Base-by-base conservation (phyloP, 2,329 filamentous ascomycete species). In the Trichoderma sp. region DNA sequence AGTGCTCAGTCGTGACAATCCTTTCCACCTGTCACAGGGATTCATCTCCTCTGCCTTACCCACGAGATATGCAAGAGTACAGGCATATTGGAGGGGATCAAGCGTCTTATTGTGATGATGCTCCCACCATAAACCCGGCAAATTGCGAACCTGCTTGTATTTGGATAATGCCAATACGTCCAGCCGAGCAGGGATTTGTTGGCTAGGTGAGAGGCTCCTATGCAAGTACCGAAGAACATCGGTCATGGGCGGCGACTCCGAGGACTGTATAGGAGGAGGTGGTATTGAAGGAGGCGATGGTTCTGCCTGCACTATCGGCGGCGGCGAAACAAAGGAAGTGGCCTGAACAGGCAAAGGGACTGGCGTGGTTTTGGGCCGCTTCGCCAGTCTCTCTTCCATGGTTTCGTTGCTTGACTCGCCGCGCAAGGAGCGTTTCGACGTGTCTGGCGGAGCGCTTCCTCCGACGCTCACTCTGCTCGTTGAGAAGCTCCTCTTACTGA, bases 61-160 rank as follows among this genome's bases (percentile, higher is more conserved):
- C 0, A 77, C 77, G 1, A 82, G 58, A 61, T 79, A 82, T 6
- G 80, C 80, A 5, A 82, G 34, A 4, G 77, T 78, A 60, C 75
- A 77, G 18, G 79, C 75, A 65, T 80, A 82, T 21, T 76, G 72
- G 0, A 56, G 68, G 0, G 70, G 5, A 7, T 77, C 76, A 3
- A 82, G 36, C 0, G 72, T 71, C 5, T 65, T 71, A 1, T 71
- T 70, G 0, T 56, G 14, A 53, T 82, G 79, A 12, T 51, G 61
- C 0, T 72, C 28, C 8, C 79, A 74, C 79, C 80, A 82, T 0
- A 30, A 3, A 0, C 60, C 14, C 0, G 81, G 79, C 1, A 82
- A 73, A 0, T 73, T 14, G 1, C 81, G 78, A 26, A 68, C 71
- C 6, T 74, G 75, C 6, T 75, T 75, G 0, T 80, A 73, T 4